These are phyloP conservation scores for Bassia scoparia DNA, from an alignment of 148 eudicot species.

Conservation along the genomic window DNA sequence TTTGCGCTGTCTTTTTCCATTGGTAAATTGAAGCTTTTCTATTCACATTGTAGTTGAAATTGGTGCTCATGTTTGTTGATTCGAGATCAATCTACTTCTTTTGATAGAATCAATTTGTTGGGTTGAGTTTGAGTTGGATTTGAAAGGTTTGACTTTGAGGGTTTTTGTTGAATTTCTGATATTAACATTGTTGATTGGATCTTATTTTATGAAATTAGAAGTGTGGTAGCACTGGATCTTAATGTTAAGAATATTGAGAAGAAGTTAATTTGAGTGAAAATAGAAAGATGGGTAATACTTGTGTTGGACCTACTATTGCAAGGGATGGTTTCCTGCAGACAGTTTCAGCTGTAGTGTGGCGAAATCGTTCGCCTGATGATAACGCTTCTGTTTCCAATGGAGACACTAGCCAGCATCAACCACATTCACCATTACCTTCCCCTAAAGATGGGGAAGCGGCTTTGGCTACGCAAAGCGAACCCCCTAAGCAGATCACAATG, in stretches of 20 bases:
- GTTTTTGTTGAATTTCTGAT: conserved; percentile 14
- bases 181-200: conserved; percentile 25
- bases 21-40: neutral
- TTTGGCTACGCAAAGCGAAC: conserved; percentile 47
- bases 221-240: conserved; percentile 29
- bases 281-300: conserved; percentile 51
- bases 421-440: conserved; percentile 21
- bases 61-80: conserved; percentile 10
- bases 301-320: conserved; percentile 56
- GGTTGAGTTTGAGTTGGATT: conserved; percentile 14
- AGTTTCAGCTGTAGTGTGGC: conserved; percentile 54
- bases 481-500: conserved; percentile 49
- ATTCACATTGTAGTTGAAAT: conserved; percentile 11
- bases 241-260: conserved; percentile 21
- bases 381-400: conserved; percentile 28
- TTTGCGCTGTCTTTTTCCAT: conserved; percentile 9
- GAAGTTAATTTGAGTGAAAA: conserved; percentile 14
- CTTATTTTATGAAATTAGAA: conserved; percentile 1
- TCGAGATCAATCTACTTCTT: neutral
- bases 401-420: conserved; percentile 15
- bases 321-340: conserved; percentile 49
- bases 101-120: conserved; percentile 6
- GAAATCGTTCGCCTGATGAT: conserved; percentile 31
- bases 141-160: conserved; percentile 30
- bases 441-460: conserved; percentile 33